These are phyloP conservation scores for Karstenula rhodostoma DNA, from an alignment of 2,329 filamentous ascomycete species.

Conservation along the genomic window DNA sequence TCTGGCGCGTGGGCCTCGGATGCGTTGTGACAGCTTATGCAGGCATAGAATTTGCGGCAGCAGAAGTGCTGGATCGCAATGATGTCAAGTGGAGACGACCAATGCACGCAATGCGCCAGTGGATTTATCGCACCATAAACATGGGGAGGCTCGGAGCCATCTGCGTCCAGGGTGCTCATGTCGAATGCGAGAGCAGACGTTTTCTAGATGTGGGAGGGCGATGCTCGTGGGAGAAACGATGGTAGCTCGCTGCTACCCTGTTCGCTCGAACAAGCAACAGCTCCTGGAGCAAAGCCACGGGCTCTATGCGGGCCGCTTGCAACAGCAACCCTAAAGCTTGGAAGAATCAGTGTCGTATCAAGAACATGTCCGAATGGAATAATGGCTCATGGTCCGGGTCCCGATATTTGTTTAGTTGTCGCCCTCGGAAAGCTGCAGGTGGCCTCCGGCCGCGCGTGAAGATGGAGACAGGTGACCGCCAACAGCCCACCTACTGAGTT, in stretches of 20 bases:
- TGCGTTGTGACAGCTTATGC: slow-evolving; percentile 44
- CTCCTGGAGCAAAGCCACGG: not conserved
- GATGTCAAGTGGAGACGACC: slow-evolving; percentile 44
- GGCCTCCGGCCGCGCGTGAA: not conserved
- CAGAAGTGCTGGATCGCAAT: slow-evolving; percentile 49
- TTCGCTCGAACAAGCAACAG: not conserved
- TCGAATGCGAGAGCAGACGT: not conserved
- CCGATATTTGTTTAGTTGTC: not conserved
- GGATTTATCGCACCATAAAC: slow-evolving; percentile 40
- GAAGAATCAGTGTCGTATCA: not conserved
- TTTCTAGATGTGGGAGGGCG: too few species aligned
- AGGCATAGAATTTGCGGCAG: slow-evolving; percentile 49
- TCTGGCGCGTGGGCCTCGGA: slow-evolving; percentile 34
- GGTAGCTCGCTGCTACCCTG: not conserved
- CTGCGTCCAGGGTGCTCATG: slow-evolving; percentile 7
- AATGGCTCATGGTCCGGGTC: not conserved
- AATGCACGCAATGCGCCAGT: slow-evolving; percentile 46
- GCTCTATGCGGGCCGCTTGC: not conserved
- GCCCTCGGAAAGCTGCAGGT: not conserved
- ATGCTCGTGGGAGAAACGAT: not conserved
- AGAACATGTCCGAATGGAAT: too few species aligned
- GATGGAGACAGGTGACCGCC: not conserved
- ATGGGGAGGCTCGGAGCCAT: slow-evolving; percentile 10
- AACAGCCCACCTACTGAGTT: slow-evolving; percentile 11
- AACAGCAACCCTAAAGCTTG: not conserved